These are phyloP conservation scores for Quercus phellos DNA, from an alignment of 331 rosid species.

Conservation along the genomic window DNA sequence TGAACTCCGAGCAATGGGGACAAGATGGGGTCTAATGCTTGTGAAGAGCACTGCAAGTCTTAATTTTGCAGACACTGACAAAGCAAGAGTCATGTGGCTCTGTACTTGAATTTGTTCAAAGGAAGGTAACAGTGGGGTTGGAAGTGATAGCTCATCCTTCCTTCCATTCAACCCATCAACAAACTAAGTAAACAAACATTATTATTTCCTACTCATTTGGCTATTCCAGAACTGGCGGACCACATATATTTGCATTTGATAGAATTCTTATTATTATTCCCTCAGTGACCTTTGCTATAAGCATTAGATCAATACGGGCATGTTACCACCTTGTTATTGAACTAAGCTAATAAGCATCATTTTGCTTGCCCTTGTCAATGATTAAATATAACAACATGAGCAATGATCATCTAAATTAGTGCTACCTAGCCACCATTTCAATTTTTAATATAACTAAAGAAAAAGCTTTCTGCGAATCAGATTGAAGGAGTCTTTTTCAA, in stretches of 20 bases:
- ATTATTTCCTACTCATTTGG: conserved; percentile 41
- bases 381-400: neutral
- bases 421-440: neutral
- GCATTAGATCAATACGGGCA: neutral
- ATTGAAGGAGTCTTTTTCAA: too few relatives aligned
- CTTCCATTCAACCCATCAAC: conserved; percentile 5
- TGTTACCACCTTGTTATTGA: neutral
- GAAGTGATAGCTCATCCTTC: neutral
- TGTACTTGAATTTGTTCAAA: conserved; percentile 6
- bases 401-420: neutral
- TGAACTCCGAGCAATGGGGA: conserved; percentile 18
- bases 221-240: neutral
- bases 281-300: neutral
- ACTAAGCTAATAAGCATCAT: neutral
- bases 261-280: neutral
- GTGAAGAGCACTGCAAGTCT: conserved; percentile 6
- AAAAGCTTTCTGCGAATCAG: too few relatives aligned
- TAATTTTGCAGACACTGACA: conserved; percentile 2
- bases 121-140: neutral
- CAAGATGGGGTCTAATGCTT: conserved; percentile 28
- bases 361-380: neutral
- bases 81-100: conserved; percentile 22
- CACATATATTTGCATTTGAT: too few relatives aligned
- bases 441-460: neutral
- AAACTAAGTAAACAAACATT: conserved; percentile 10